Evolutionary conservation across 73 alveolate genomes (phyloP).

Genomic region (Halteria grandinella): DNA sequence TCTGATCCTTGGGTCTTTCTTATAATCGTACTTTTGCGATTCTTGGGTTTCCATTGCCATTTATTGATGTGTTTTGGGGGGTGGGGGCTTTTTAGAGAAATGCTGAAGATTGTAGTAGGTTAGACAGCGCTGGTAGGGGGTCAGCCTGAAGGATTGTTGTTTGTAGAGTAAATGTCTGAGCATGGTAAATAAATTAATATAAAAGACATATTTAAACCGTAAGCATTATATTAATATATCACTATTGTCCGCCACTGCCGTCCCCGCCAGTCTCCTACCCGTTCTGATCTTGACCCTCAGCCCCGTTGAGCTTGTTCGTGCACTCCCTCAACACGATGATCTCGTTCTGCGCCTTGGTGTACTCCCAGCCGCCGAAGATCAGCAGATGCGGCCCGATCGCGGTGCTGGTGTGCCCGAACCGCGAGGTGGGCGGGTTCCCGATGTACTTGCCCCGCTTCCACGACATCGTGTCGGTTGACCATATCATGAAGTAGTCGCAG

Average conservation of each 20-base stretch:
- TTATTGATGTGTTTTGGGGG: too few relatives aligned
- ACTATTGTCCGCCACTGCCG: too few relatives aligned
- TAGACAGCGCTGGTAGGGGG: too few relatives aligned
- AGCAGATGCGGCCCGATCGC: constrained; percentile 98
- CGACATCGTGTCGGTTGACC: constrained; percentile 92
- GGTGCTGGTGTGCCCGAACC: constrained; percentile 98
- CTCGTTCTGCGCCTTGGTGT: constrained; percentile 90
- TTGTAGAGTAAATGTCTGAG: too few relatives aligned
- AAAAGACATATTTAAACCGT: too few relatives aligned
- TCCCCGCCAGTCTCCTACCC: too few relatives aligned
- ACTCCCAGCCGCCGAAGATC: constrained; percentile 98
- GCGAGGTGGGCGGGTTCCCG: constrained; percentile 95
- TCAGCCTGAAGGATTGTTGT: too few relatives aligned
- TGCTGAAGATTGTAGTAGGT: too few relatives aligned
- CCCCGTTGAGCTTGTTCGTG: constrained; percentile 44
- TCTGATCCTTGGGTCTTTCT: constrained; percentile 13
- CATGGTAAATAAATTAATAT: too few relatives aligned
- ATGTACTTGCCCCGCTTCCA: constrained; percentile 93
- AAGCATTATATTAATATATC: too few relatives aligned
- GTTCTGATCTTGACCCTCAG: constrained; percentile 17
- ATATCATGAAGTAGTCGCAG: constrained; percentile 93
- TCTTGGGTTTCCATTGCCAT: not conserved
- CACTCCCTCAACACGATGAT: constrained; percentile 87
- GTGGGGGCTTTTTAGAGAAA: too few relatives aligned
- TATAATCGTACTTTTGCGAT: not conserved